These are phyloP conservation scores for Mortierella polycephala DNA, from an alignment of 371 early-diverging fungal species.

Conservation along the genomic window DNA sequence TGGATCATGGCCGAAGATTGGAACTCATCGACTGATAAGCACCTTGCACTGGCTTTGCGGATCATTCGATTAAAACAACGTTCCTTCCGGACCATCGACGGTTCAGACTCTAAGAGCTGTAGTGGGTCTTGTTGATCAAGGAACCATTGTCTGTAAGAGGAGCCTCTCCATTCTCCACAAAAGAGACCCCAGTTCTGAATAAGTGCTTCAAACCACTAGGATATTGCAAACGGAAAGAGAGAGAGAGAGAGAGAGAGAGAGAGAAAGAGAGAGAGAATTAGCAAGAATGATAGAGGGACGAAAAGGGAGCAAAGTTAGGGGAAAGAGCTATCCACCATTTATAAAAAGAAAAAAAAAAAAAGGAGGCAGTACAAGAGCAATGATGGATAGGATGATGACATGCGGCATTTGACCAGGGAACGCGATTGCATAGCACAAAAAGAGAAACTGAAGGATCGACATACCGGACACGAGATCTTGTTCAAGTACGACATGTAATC, in stretches of 20 bases:
- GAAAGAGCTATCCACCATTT: conserved; percentile 1
- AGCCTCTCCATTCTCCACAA: conserved; percentile 31
- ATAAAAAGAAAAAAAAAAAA: background rate
- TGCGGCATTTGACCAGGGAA: background rate
- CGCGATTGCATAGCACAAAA: background rate
- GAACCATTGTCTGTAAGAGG: background rate
- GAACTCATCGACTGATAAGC: conserved; percentile 30
- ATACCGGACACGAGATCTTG: conserved; percentile 50
- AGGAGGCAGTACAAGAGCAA: background rate
- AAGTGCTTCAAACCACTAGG: conserved; percentile 38
- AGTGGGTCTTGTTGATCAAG: background rate
- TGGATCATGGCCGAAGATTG: conserved; percentile 27
- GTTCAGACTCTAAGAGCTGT: background rate
- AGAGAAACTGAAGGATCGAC: background rate
- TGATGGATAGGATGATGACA: background rate
- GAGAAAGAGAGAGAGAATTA: background rate
- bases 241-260: background rate
- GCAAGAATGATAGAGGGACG: background rate
- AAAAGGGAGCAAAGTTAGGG: background rate
- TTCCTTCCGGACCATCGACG: conserved; percentile 26
- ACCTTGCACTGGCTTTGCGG: conserved; percentile 32
- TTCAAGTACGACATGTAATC: conserved; percentile 47
- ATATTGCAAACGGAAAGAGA: background rate
- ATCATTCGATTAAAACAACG: conserved; percentile 46
- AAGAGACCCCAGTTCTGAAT: conserved; percentile 43